Conservation (phyloP, 306 rosid genomes). For the Begonia peltatifolia region DNA sequence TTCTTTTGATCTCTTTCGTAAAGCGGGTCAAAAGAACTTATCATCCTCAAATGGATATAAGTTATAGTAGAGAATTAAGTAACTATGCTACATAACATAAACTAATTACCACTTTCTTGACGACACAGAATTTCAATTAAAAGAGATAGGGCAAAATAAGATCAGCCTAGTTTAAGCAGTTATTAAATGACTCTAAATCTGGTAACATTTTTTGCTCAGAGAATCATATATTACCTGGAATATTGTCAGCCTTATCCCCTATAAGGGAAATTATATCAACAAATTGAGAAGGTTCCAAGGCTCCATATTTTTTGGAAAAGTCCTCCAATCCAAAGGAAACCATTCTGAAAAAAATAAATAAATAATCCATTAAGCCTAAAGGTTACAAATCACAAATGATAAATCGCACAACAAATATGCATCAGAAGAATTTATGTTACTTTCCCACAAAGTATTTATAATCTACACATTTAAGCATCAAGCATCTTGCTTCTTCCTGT, state of each 20-base stretch:
- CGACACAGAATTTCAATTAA: not conserved
- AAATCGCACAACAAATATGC: not conserved
- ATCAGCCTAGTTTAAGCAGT: not conserved
- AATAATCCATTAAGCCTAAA: slow-evolving; percentile 13
- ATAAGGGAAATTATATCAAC: slow-evolving; percentile 75
- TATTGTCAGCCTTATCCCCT: slow-evolving; percentile 85
- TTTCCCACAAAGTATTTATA: not conserved
- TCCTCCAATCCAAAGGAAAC: slow-evolving; percentile 93
- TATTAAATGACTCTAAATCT: not conserved
- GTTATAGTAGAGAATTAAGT: too few species aligned
- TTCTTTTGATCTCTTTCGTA: too few species aligned
- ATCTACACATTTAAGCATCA: not conserved
- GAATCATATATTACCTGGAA: slow-evolving; percentile 60
- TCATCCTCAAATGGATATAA: too few species aligned
- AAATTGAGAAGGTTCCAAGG: slow-evolving; percentile 76
- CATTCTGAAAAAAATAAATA: slow-evolving; percentile 41
- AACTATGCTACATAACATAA: too few species aligned
- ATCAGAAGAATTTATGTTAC: not conserved
- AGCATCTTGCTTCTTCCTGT: not conserved
- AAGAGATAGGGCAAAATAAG: not conserved
- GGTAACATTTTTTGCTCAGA: slow-evolving; percentile 2
- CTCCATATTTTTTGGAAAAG: slow-evolving; percentile 56
- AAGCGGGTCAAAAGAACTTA: too few species aligned
- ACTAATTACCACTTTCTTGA: not conserved
- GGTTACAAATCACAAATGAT: slow-evolving; percentile 4